A percentile compares a stretch with the other conserved stretches of the same genome.
Evolutionary conservation across 2,329 filamentous ascomycete species (phyloP).

Genomic region (Pseudocercospora cruenta): DNA sequence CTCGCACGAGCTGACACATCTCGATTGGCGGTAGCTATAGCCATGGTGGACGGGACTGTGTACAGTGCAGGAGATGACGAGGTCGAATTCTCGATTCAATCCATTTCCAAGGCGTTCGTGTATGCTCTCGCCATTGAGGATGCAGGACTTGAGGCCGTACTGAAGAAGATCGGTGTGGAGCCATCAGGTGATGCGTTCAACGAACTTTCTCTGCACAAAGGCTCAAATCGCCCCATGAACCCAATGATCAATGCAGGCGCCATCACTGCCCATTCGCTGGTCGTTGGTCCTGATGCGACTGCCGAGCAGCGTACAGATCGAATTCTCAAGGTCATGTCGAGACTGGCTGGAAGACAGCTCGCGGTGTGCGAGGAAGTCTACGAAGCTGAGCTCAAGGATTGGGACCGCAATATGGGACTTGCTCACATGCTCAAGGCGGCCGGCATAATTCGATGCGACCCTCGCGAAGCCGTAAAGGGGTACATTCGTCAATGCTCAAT

Average conservation of each 20-base stretch:
- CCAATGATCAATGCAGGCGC: slow-evolving; percentile 27
- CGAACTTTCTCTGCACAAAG: background rate
- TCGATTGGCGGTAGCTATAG: background rate
- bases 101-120: background rate
- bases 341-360: slow-evolving; percentile 43
- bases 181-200: background rate
- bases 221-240: background rate
- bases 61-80: background rate
- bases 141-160: background rate
- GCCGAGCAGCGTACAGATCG: slow-evolving; percentile 42
- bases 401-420: background rate
- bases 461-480: background rate
- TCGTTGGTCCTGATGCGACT: slow-evolving; percentile 35
- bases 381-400: background rate
- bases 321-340: slow-evolving; percentile 42
- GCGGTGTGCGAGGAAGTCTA: background rate
- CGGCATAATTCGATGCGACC: background rate
- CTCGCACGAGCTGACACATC: background rate
- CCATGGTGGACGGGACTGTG: background rate
- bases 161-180: background rate
- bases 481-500: background rate
- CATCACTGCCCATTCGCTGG: slow-evolving; percentile 31
- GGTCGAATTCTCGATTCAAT: background rate
- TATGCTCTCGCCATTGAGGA: background rate
- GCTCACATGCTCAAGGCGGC: background rate